Conservation (phyloP, 345 rosid genomes). For the Eucalyptus rudis region DNA sequence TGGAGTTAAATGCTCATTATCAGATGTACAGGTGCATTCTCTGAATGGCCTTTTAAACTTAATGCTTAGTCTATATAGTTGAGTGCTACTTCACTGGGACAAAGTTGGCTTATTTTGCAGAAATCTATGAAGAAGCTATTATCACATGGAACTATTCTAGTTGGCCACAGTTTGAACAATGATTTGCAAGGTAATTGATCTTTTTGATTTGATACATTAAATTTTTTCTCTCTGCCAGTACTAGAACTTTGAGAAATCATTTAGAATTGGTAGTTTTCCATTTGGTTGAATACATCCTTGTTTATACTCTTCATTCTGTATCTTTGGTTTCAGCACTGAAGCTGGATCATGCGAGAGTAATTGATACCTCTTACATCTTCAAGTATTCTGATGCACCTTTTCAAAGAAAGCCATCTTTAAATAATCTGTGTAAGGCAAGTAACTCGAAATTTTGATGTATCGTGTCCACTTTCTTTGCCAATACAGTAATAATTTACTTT, state of each 20-base stretch:
- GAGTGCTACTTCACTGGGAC: neutral
- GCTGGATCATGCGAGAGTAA: conserved; percentile 75
- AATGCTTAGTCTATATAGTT: neutral
- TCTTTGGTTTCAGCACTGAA: conserved; percentile 47
- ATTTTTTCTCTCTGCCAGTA: neutral
- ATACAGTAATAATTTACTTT: neutral
- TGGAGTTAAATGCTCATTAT: conserved; percentile 45
- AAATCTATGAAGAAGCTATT: conserved; percentile 60
- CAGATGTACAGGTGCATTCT: conserved; percentile 56
- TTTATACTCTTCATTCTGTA: neutral
- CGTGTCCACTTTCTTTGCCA: neutral
- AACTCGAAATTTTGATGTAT: neutral
- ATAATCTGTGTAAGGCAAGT: conserved; percentile 72
- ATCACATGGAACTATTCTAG: conserved; percentile 48
- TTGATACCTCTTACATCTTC: conserved; percentile 76
- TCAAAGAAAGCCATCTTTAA: conserved; percentile 46
- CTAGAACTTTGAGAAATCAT: neutral
- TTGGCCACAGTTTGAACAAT: conserved; percentile 75
- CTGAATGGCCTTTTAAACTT: neutral
- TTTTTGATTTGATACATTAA: neutral
- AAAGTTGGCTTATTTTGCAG: conserved; percentile 18
- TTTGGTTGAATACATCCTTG: neutral
- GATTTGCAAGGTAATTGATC: conserved; percentile 53
- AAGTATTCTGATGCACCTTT: conserved; percentile 15
- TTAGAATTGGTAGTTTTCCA: neutral